Conservation (phyloP, 2,329 filamentous ascomycete species). For the Fusarium mundagurra region DNA sequence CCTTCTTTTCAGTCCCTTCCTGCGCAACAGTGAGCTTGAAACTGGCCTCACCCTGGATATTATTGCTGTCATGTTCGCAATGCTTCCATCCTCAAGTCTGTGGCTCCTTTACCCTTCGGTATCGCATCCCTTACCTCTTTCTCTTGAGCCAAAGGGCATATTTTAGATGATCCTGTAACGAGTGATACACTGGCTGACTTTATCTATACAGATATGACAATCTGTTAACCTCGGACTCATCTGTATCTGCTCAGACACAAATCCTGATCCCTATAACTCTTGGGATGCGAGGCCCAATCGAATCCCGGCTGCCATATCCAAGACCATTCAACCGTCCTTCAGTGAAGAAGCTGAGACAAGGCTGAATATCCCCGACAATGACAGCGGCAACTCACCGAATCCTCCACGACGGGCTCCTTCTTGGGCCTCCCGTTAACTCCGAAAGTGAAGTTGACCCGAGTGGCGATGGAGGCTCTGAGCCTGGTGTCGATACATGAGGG, state of each 20-base stretch:
- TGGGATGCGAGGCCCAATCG: neutral
- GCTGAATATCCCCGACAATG: fast-evolving
- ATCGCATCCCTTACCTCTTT: too few species aligned
- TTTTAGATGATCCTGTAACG: fast-evolving
- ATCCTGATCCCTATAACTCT: fast-evolving
- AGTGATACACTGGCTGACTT: too few species aligned
- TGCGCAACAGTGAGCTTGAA: fast-evolving
- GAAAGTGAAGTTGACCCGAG: neutral
- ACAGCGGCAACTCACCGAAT: neutral
- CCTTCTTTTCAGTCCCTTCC: fast-evolving
- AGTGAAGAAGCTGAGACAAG: neutral
- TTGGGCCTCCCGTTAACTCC: too few species aligned
- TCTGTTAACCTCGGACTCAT: fast-evolving
- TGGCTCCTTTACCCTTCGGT: fast-evolving
- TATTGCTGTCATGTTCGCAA: too few species aligned
- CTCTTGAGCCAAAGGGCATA: neutral
- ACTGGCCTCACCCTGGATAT: fast-evolving
- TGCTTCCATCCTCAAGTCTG: neutral
- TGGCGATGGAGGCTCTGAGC: neutral
- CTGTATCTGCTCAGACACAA: neutral
- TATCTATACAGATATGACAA: too few species aligned
- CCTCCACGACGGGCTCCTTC: fast-evolving
- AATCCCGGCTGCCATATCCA: neutral
- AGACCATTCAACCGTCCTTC: neutral
- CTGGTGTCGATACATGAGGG: fast-evolving